Percentiles rank a stretch among this genome's conserved stretches.
Conservation (phyloP, 495 filamentous ascomycete genomes). For the Pyrenula aspistea region DNA sequence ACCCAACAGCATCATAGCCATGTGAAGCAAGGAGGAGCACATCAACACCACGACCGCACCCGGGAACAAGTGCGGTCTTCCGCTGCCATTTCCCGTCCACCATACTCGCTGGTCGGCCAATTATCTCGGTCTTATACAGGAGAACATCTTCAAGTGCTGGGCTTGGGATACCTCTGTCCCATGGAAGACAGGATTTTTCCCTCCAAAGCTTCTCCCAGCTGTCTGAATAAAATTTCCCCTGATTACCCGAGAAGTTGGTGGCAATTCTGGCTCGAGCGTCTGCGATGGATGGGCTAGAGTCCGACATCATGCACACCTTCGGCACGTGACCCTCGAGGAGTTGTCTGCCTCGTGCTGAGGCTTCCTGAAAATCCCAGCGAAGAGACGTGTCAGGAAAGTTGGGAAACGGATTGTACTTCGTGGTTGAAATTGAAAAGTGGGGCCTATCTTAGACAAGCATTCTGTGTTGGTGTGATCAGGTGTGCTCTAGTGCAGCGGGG, state of each 20-base stretch:
- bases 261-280: neutral
- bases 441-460: no score
- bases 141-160: slow-evolving; percentile 57
- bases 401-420: no score
- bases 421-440: no score
- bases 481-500: no score
- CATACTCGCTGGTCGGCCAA: slow-evolving; percentile 19
- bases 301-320: neutral
- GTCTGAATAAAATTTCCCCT: slow-evolving; percentile 19
- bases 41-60: slow-evolving; percentile 70
- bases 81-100: slow-evolving; percentile 12
- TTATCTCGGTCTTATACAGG: slow-evolving; percentile 25
- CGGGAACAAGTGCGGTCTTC: slow-evolving; percentile 49
- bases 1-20: slow-evolving; percentile 62
- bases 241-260: slow-evolving; percentile 15
- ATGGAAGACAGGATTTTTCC: slow-evolving; percentile 36
- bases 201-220: slow-evolving; percentile 56
- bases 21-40: slow-evolving; percentile 56
- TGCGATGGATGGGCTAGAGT: no score
- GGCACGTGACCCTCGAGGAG: neutral
- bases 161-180: slow-evolving; percentile 55
- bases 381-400: no score
- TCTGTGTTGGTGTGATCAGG: no score
- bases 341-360: no score
- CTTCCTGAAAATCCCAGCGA: no score